These are phyloP conservation scores for Cercospora brassicicola DNA, from an alignment of 2,329 filamentous ascomycete species.

Conservation along the genomic window DNA sequence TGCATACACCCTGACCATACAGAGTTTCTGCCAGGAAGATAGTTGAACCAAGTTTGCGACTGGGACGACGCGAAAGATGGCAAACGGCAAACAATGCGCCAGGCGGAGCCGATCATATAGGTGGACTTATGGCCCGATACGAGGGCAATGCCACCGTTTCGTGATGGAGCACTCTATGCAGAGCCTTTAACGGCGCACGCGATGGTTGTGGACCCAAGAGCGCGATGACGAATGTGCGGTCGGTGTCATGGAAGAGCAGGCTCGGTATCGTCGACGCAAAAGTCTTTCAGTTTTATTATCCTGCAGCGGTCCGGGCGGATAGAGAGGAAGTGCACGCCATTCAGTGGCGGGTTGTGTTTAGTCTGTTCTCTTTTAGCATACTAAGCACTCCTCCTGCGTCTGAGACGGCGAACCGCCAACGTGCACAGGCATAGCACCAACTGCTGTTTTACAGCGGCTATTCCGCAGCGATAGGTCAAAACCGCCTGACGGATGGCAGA, in stretches of 20 bases:
- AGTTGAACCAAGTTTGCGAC: background rate
- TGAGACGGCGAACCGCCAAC: constrained; percentile 15
- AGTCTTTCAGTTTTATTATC: background rate
- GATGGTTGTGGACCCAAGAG: background rate
- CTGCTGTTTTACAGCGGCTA: constrained; percentile 1
- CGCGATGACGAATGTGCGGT: background rate
- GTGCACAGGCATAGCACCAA: constrained; percentile 14
- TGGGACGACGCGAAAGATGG: background rate
- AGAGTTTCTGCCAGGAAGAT: background rate
- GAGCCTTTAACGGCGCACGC: background rate
- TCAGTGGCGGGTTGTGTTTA: background rate
- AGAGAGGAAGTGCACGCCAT: background rate
- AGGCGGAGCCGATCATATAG: background rate
- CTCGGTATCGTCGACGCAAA: background rate
- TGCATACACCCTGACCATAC: background rate
- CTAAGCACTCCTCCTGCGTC: constrained; percentile 10
- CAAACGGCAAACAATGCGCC: background rate
- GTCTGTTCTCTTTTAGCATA: constrained; percentile 2
- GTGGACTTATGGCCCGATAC: background rate
- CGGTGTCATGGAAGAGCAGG: background rate
- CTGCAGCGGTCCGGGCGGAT: background rate
- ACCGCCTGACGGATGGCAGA: background rate
- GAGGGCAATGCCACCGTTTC: background rate
- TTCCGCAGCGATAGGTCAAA: constrained; percentile 5
- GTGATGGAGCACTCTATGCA: background rate